Base-by-base conservation (phyloP, 345 rosid genomes). In the Moringa oleifera region DNA sequence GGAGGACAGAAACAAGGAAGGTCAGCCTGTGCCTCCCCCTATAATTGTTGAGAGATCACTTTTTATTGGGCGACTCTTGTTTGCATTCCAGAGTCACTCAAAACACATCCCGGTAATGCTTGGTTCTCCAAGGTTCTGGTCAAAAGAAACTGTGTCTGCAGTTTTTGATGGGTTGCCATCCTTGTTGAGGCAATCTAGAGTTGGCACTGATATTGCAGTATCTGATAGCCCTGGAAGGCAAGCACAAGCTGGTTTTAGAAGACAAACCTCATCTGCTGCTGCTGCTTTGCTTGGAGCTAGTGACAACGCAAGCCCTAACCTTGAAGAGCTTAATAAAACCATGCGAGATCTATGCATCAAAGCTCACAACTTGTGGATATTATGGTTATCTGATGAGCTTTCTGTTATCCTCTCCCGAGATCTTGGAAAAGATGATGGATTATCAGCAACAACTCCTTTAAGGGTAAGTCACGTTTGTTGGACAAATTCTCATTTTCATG, bases 71-170 rank as follows among this genome's bases (percentile, higher is more conserved):
- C 88, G 97, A 62, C 85, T 94, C 47, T 71, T 91, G 75, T 94
- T 86, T 79, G 92, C 99, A 41, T 81, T 94, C 50, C 81, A 80
- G 64, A 85, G 83, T 60, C 91, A 94, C 79, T 85, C 90, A 20
- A 85, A 80, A 71, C 92, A 90, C 68, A 77, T 94, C 70, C 91
- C 93, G 7, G 62, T 91, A 53, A 66, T 91, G 66, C 90, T 90
- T 25, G 97, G 97, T 62, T 87, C 99, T 77, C 97, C 97, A 37
- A 84, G 97, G 72, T 81, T 85, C 72, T 91, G 99, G 99, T 86
- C 80, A 60, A 85, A 87, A 62, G 89, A 82, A 71, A 74, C 75
- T 7, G 51, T 74, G 67, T 74, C 78, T 71, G 76, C 79, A 57
- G 83, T 70, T 67, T 80, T 86, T 62, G 96, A 85, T 76, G 88